Percentiles rank a stretch among this genome's conserved stretches.
Evolutionary conservation across 176 grass and related monocot species (phyloP).

Genomic region (Elymus sibiricus): DNA sequence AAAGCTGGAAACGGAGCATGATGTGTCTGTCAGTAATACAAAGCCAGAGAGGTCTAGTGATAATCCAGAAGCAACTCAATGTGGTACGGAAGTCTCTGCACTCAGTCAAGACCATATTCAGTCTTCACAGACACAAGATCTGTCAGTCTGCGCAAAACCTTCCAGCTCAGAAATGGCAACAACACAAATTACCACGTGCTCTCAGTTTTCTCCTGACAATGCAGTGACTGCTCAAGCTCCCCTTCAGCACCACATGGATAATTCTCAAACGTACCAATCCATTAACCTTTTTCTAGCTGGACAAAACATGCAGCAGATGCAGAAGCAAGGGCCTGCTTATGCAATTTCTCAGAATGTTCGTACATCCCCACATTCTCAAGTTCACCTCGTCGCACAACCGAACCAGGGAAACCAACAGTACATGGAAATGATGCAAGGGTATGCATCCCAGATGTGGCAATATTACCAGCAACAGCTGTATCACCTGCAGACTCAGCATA

Average conservation of each 20-base stretch:
- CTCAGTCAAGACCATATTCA: slow-evolving; percentile 30
- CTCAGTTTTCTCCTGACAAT: slow-evolving; percentile 19
- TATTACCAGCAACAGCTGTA: slow-evolving; percentile 91
- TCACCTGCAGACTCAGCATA: slow-evolving; percentile 73
- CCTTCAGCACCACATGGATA: slow-evolving; percentile 42
- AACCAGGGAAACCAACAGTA: slow-evolving; percentile 47
- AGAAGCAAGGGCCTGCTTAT: slow-evolving; percentile 41
- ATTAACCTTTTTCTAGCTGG: slow-evolving; percentile 36
- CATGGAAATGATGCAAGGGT: slow-evolving; percentile 53
- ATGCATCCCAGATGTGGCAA: slow-evolving; percentile 74
- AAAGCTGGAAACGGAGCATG: slow-evolving; percentile 36
- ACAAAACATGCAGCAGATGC: slow-evolving; percentile 40
- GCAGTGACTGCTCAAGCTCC: slow-evolving; percentile 36
- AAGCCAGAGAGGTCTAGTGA: slow-evolving; percentile 34
- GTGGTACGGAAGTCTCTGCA: slow-evolving; percentile 22
- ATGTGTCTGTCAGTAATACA: slow-evolving; percentile 34
- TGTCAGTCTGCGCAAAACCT: slow-evolving; percentile 25
- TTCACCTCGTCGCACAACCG: slow-evolving; percentile 32
- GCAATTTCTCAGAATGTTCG: slow-evolving; percentile 42
- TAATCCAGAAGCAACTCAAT: slow-evolving; percentile 14
- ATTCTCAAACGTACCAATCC: slow-evolving; percentile 51
- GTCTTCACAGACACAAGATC: slow-evolving; percentile 33
- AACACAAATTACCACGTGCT: slow-evolving; percentile 20
- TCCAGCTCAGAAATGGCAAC: slow-evolving; percentile 23
- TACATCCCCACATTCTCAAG: slow-evolving; percentile 42